Evolutionary conservation across 1,284 basidiomycete genomes (phyloP).

Genomic region (Cryptococcus sp.): DNA sequence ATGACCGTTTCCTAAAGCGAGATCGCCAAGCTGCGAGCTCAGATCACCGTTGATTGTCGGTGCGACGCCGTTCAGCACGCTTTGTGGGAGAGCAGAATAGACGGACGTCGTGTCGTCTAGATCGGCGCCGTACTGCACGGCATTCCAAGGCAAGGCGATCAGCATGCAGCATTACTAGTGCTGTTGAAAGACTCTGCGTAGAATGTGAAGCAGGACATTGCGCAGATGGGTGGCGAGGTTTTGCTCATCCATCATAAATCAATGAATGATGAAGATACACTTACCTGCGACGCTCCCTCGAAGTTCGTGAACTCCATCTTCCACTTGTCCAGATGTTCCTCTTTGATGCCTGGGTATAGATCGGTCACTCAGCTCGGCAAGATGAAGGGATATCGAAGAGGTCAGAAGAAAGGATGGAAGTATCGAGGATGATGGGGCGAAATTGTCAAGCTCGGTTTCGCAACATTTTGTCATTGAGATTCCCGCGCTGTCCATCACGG

Average conservation of each 20-base stretch:
- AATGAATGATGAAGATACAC: constrained; percentile 4
- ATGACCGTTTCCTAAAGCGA: constrained; percentile 12
- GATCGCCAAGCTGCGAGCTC: constrained; percentile 15
- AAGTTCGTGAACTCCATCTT: constrained; percentile 70
- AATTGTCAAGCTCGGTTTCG: no score
- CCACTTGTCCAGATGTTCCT: no score
- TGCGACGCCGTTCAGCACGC: constrained; percentile 9
- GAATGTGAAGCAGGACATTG: neutral
- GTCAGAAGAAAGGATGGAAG: no score
- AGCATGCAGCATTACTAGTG: constrained; percentile 53
- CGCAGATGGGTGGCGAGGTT: neutral
- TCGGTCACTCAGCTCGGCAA: no score
- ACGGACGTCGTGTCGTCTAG: constrained; percentile 78
- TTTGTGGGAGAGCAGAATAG: constrained; percentile 47
- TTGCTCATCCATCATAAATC: neutral
- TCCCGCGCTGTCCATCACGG: no score
- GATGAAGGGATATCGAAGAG: no score
- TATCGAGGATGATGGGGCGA: no score
- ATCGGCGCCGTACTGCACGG: constrained; percentile 68
- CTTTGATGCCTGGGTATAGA: no score
- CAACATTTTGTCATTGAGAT: no score
- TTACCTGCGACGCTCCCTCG: constrained; percentile 58
- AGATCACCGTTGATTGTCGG: constrained; percentile 19
- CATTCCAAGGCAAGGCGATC: constrained; percentile 74
- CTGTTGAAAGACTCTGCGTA: no score